These are phyloP conservation scores for Loxodes magnus DNA, from an alignment of 73 alveolate species.

Conservation along the genomic window DNA sequence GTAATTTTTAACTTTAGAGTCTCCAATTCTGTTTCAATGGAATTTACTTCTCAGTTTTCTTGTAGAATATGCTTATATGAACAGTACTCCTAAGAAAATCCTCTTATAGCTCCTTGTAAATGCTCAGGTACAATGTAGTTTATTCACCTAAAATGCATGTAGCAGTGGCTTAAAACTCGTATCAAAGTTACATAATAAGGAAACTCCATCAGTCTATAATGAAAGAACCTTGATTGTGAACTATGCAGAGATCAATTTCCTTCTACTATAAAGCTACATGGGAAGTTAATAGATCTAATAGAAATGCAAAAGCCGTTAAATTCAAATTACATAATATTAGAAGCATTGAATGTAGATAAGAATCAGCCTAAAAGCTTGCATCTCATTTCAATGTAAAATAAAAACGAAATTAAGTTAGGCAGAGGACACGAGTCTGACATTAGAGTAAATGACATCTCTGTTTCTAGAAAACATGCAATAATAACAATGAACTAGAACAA, in stretches of 20 bases:
- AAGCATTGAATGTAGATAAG: constrained; percentile 18
- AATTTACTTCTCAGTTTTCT: no score
- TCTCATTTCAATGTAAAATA: constrained; percentile 14
- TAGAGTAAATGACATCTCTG: constrained; percentile 66
- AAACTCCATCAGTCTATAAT: constrained; percentile 21
- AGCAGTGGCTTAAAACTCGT: constrained; percentile 40
- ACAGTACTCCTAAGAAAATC: constrained; percentile 9
- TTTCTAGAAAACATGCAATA: constrained; percentile 65
- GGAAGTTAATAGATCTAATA: constrained; percentile 10
- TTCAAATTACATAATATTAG: constrained; percentile 20
- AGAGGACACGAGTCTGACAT: constrained; percentile 76
- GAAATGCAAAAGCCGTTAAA: constrained; percentile 18
- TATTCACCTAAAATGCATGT: constrained; percentile 40
- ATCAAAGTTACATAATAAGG: constrained; percentile 25
- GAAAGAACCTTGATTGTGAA: constrained; percentile 63
- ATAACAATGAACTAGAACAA: constrained; percentile 25
- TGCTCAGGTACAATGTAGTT: constrained; percentile 52
- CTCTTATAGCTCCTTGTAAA: constrained; percentile 31
- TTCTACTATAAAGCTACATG: constrained; percentile 14
- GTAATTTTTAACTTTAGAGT: no score
- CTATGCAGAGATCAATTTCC: constrained; percentile 40
- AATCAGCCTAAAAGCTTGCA: constrained; percentile 14
- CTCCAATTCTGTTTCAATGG: no score
- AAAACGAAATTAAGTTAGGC: constrained; percentile 35
- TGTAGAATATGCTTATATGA: constrained; percentile 34